These are phyloP conservation scores for Lactarius evosmus DNA, from an alignment of 768 basidiomycete species.

Conservation along the genomic window DNA sequence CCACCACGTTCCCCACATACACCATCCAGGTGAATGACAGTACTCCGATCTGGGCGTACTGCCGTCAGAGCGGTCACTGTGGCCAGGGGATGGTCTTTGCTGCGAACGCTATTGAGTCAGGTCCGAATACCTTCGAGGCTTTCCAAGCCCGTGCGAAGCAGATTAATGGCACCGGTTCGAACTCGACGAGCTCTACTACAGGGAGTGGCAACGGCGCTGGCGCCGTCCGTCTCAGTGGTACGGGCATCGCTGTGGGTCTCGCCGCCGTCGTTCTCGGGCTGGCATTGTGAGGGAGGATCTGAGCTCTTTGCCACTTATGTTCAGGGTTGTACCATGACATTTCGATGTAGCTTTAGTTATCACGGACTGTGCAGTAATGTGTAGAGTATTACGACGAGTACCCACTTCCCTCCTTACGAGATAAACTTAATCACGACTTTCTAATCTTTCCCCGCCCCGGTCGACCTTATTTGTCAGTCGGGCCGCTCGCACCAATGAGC, in stretches of 20 bases:
- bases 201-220: slow-evolving; percentile 21
- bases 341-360: slow-evolving; percentile 18
- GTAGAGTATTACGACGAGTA: slow-evolving; percentile 11
- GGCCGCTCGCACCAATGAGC: neutral
- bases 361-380: neutral
- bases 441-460: neutral
- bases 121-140: slow-evolving; percentile 52
- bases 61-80: slow-evolving; percentile 50
- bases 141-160: slow-evolving; percentile 48
- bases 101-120: slow-evolving; percentile 49
- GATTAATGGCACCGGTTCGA: slow-evolving; percentile 39
- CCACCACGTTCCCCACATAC: slow-evolving; percentile 50
- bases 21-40: slow-evolving; percentile 55
- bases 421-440: neutral
- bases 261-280: slow-evolving; percentile 18
- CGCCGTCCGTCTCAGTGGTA: slow-evolving; percentile 23
- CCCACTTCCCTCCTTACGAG: neutral
- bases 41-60: slow-evolving; percentile 55
- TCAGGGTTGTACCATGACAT: slow-evolving; percentile 13
- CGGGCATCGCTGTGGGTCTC: neutral
- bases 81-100: slow-evolving; percentile 59
- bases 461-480: neutral
- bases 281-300: slow-evolving; percentile 1
- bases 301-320: neutral
- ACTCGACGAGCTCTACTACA: slow-evolving; percentile 9